These are phyloP conservation scores for Bondarzewia mesenterica DNA, from an alignment of 1,284 basidiomycete genomes.

Conservation along the genomic window DNA sequence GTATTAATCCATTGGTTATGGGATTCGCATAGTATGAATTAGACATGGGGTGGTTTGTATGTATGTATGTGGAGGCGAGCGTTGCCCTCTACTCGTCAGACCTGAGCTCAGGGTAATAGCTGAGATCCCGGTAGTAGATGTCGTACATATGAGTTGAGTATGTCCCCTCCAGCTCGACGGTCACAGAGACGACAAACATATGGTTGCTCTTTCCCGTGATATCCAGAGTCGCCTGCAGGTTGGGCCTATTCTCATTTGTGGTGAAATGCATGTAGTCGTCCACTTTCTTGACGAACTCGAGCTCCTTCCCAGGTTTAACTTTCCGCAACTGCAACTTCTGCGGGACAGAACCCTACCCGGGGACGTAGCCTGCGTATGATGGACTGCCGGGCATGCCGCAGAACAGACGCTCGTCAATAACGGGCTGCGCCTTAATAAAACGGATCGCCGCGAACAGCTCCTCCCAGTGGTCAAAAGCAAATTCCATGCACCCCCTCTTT, in stretches of 20 bases:
- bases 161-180: constrained; percentile 9
- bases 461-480: constrained; percentile 13
- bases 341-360: constrained; percentile 2
- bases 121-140: constrained; percentile 10
- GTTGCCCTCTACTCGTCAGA: neutral
- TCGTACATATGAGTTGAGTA: constrained; percentile 14
- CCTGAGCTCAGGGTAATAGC: constrained; percentile 10
- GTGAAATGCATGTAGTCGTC: constrained; percentile 12
- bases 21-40: neutral
- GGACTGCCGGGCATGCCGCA: constrained; percentile 12
- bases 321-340: constrained; percentile 7
- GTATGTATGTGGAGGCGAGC: no score
- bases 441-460: constrained; percentile 10
- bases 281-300: constrained; percentile 5
- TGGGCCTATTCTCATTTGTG: constrained; percentile 8
- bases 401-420: constrained; percentile 4
- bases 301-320: neutral
- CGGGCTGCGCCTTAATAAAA: constrained; percentile 8
- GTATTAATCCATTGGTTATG: no score
- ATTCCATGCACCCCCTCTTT: constrained; percentile 14
- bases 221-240: constrained; percentile 10
- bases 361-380: constrained; percentile 1
- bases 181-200: constrained; percentile 11
- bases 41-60: no score
- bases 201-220: constrained; percentile 5